A percentile compares a stretch with the other conserved stretches of the same genome.
Evolutionary conservation across 1,284 basidiomycete species (phyloP).

Genomic region (Cryptococcus neoformans): DNA sequence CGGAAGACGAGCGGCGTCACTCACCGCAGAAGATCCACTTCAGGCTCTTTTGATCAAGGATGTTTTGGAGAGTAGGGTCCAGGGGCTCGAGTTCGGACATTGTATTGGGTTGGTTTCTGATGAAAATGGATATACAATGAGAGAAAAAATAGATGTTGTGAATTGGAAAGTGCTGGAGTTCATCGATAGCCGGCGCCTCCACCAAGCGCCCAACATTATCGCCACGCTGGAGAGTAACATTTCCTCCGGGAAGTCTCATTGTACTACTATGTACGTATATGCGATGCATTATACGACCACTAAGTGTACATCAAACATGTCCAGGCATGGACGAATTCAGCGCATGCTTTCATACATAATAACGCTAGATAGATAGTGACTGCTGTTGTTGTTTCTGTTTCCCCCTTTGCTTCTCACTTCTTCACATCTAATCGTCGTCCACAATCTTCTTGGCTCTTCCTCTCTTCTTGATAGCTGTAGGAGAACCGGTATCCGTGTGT

Average conservation of each 20-base stretch:
- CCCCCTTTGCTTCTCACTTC: too few relatives aligned
- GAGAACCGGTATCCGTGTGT: background rate
- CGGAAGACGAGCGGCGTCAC: conserved; percentile 38
- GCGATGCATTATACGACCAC: too few relatives aligned
- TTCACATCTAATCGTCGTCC: background rate
- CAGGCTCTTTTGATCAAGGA: conserved; percentile 79
- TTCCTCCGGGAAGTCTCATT: too few relatives aligned
- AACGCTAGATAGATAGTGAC: too few relatives aligned
- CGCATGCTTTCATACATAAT: too few relatives aligned
- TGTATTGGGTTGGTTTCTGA: background rate
- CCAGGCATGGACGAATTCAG: too few relatives aligned
- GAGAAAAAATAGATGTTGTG: background rate
- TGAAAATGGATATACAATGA: background rate
- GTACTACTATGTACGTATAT: too few relatives aligned
- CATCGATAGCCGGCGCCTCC: conserved; percentile 1
- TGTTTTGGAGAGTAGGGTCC: conserved; percentile 79
- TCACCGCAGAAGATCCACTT: conserved; percentile 95
- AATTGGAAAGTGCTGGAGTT: conserved; percentile 6
- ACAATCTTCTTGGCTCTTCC: conserved; percentile 1
- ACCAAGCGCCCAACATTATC: background rate
- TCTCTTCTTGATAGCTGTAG: background rate
- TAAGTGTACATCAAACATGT: too few relatives aligned
- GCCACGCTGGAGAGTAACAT: background rate
- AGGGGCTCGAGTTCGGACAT: conserved; percentile 49
- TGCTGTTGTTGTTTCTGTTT: too few relatives aligned